Evolutionary conservation across 1,284 basidiomycete species (phyloP).

Genomic region (Taiwanofungus camphoratus): DNA sequence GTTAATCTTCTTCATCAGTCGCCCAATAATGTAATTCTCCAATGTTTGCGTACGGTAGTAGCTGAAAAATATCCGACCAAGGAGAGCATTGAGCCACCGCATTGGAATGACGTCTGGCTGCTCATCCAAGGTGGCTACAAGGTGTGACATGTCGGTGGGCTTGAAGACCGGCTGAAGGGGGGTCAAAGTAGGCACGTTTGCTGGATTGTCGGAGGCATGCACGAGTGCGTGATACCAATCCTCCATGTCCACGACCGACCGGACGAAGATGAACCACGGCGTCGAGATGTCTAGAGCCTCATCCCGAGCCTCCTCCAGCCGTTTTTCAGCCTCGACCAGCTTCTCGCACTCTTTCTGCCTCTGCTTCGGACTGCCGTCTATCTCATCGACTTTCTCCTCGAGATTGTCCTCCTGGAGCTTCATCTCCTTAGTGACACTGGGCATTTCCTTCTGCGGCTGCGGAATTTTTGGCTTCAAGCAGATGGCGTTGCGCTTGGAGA

Average conservation of each 20-base stretch:
- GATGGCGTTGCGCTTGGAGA: constrained; percentile 83
- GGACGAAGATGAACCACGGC: constrained; percentile 89
- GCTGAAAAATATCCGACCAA: constrained; percentile 91
- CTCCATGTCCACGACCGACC: constrained; percentile 83
- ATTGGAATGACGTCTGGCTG: constrained; percentile 94
- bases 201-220: constrained; percentile 61
- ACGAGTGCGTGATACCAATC: constrained; percentile 93
- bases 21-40: constrained; percentile 80
- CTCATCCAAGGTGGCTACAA: constrained; percentile 83
- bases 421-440: constrained; percentile 53
- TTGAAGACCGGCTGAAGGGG: constrained; percentile 66
- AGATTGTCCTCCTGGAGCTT: constrained; percentile 33
- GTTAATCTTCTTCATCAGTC: constrained; percentile 90
- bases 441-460: constrained; percentile 31
- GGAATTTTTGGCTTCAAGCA: constrained; percentile 56
- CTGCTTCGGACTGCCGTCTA: constrained; percentile 30
- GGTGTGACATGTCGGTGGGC: constrained; percentile 74
- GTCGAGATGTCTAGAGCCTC: constrained; percentile 46
- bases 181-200: constrained; percentile 48
- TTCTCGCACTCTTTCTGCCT: constrained; percentile 41
- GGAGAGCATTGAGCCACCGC: constrained; percentile 93
- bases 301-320: constrained; percentile 40
- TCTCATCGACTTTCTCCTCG: constrained; percentile 36
- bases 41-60: constrained; percentile 81
- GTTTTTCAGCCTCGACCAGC: constrained; percentile 39